Evolutionary conservation across 2,329 filamentous ascomycete species (phyloP).

Genomic region (Neonectria punicea): DNA sequence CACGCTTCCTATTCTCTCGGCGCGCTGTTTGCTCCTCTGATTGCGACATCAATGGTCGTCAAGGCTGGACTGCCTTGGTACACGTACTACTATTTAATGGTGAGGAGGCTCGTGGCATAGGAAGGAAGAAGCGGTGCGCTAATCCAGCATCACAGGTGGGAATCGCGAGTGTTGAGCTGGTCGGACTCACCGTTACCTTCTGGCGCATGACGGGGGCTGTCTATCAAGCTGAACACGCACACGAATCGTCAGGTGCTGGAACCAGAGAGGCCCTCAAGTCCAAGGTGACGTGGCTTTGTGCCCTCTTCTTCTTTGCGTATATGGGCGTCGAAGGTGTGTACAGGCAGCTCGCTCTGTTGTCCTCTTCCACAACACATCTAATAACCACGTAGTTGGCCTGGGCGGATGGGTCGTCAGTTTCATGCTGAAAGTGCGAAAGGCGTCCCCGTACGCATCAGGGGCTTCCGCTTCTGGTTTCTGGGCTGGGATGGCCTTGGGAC

Average conservation of each 20-base stretch:
- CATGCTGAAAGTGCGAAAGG: slow-evolving; percentile 77
- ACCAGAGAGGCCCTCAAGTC: slow-evolving; percentile 54
- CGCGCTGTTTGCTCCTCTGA: slow-evolving; percentile 70
- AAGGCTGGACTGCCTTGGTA: slow-evolving; percentile 71
- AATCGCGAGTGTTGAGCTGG: slow-evolving; percentile 65
- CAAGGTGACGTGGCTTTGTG: slow-evolving; percentile 72
- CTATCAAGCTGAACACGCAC: slow-evolving; percentile 57
- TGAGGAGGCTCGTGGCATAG: slow-evolving; percentile 50
- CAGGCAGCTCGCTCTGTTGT: accelerated
- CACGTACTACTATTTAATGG: slow-evolving; percentile 77
- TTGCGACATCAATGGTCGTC: slow-evolving; percentile 75
- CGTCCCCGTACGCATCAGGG: slow-evolving; percentile 73
- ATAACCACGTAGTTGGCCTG: slow-evolving; percentile 60
- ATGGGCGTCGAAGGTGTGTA: slow-evolving; percentile 72
- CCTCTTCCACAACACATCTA: slow-evolving; percentile 6
- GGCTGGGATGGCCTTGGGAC: slow-evolving; percentile 78
- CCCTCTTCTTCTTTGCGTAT: slow-evolving; percentile 77
- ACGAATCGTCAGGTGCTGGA: slow-evolving; percentile 44
- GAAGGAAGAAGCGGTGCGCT: background rate
- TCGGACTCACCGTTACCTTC: slow-evolving; percentile 63
- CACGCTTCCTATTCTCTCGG: slow-evolving; percentile 75
- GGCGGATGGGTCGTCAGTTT: slow-evolving; percentile 85
- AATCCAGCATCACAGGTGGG: slow-evolving; percentile 46
- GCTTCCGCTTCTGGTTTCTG: slow-evolving; percentile 81
- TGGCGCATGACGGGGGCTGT: slow-evolving; percentile 66